Conservation (phyloP, 805 yeast species). For the Yamadazyma sp. region DNA sequence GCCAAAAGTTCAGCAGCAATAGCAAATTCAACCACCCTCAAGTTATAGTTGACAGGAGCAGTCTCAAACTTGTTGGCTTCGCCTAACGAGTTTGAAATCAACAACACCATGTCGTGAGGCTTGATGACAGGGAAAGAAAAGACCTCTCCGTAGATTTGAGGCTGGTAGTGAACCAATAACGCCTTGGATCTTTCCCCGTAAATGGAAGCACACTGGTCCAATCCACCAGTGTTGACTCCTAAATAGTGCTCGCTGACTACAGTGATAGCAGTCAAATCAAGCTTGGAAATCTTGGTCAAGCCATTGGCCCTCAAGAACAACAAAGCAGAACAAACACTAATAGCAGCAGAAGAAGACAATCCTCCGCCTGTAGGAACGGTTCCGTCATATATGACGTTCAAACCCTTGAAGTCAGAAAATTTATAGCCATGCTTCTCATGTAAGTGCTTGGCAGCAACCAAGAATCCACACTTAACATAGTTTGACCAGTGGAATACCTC, state of each 20-base stretch:
- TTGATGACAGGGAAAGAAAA: constrained; percentile 50
- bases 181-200: constrained; percentile 62
- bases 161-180: constrained; percentile 59
- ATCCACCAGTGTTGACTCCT: constrained; percentile 77
- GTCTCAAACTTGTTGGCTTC: constrained; percentile 67
- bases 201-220: constrained; percentile 75
- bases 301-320: constrained; percentile 56
- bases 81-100: constrained; percentile 63
- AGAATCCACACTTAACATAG: constrained; percentile 64
- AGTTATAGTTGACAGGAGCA: constrained; percentile 66
- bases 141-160: constrained; percentile 54
- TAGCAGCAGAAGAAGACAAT: constrained; percentile 69
- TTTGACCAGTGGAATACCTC: constrained; percentile 59
- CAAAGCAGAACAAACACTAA: constrained; percentile 63
- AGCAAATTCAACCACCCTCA: constrained; percentile 71
- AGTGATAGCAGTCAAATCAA: constrained; percentile 57
- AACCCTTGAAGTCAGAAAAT: constrained; percentile 40
- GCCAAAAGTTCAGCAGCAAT: constrained; percentile 65
- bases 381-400: constrained; percentile 58
- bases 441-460: constrained; percentile 56
- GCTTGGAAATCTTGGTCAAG: constrained; percentile 42
- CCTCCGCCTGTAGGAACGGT: constrained; percentile 75
- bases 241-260: constrained; percentile 68
- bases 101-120: constrained; percentile 47
- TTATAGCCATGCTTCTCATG: constrained; percentile 28